Base-by-base conservation (phyloP, 192 early-diverging fungal species). In the Podila horticola region DNA sequence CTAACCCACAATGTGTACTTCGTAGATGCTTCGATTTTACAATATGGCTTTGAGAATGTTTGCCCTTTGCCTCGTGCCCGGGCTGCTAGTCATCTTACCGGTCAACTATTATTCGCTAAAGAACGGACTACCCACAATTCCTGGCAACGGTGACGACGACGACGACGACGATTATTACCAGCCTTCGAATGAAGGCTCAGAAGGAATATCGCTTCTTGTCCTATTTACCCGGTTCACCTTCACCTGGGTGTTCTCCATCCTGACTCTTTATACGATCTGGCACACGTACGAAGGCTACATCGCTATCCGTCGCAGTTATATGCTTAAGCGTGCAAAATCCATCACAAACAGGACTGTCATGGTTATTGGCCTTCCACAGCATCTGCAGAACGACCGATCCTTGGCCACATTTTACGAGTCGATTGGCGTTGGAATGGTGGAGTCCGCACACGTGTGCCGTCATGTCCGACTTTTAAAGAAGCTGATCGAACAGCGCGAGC, bases 351-450 rank as follows among this genome's bases (percentile, higher is more conserved):
- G 92, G 26, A 92, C 91, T 12, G 87, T 94, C 17, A 89, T 94
- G 87, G 85, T 94, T 7, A 88, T 90, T 0, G 90, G 89, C 93
- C 93, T 5, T 62, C 87, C 0, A 10, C 34, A 36, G 6, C 76
- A 83, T n/a, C 75, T 92, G 24, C 88, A 91, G 45, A 71, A 82
- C 2, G 87, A 91, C 55, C 26, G 58, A 12, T 75, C 75, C 17
- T 83, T 95, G 55, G 88, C 91, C 57, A 88, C 90, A 57, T 95
- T 90, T 82, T 95, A 91, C 71, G 88, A 91, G 22, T 71, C 75
- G 0, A 30, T 94, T 11, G 85, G 86, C 24, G 76, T 90, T 31
- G 94, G 94, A 24, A 68, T 66, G 3, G 90, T 95, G 11, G 91
- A 95, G 67, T 85, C 75, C 30, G 92, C 90, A 0, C 88, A 90